These are phyloP conservation scores for Petunia axillaris DNA, from an alignment of 257 asterid species.

Conservation along the genomic window DNA sequence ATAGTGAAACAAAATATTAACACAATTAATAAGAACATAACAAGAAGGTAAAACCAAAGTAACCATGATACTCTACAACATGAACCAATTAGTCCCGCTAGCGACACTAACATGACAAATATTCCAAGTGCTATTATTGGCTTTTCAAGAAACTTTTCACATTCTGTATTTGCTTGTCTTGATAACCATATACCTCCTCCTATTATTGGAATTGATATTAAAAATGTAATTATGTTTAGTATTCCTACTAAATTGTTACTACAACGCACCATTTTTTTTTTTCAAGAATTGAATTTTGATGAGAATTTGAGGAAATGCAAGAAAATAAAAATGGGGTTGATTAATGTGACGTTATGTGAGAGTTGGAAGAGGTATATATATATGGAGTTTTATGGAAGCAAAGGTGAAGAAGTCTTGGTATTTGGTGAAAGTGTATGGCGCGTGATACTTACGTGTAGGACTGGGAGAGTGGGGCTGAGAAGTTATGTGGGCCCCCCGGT, in stretches of 20 bases:
- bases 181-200: constrained; percentile 89
- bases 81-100: constrained; percentile 82
- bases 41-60: constrained; percentile 72
- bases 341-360: neutral
- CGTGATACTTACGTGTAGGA: neutral
- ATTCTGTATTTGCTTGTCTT: constrained; percentile 66
- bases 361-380: neutral
- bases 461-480: neutral
- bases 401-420: too few relatives aligned
- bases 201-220: constrained; percentile 77
- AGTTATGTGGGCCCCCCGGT: neutral
- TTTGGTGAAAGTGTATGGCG: neutral
- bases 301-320: neutral
- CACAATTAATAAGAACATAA: constrained; percentile 76
- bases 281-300: neutral
- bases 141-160: constrained; percentile 74
- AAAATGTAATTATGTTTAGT: constrained; percentile 63
- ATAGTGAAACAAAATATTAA: constrained; percentile 73
- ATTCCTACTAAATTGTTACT: constrained; percentile 81
- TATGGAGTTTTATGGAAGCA: neutral
- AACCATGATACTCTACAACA: constrained; percentile 82
- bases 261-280: constrained; percentile 53
- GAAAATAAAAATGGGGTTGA: neutral
- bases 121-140: constrained; percentile 76
- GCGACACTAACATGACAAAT: constrained; percentile 66